Percentiles rank a stretch among this genome's conserved stretches.
These are phyloP conservation scores for Lachancea meyersii DNA, from an alignment of 805 yeast species.

Conservation along the genomic window DNA sequence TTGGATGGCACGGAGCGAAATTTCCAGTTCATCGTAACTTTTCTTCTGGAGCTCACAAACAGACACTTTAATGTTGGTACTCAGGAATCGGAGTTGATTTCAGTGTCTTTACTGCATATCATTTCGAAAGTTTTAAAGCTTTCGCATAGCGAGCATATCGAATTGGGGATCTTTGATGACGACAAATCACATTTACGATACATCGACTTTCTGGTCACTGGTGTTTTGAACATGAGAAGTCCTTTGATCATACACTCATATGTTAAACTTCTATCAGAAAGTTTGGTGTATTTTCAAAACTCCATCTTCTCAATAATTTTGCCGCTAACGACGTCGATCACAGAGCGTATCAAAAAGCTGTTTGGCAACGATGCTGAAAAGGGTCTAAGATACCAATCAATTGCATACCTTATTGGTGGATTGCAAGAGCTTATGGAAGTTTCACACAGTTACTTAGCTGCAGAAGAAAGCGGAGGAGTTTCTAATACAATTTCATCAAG, in stretches of 20 bases:
- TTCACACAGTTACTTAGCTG: slow-evolving; percentile 49
- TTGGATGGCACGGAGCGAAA: slow-evolving; percentile 54
- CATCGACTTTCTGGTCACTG: slow-evolving; percentile 44
- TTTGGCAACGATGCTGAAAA: slow-evolving; percentile 18
- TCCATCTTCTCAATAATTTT: slow-evolving; percentile 51
- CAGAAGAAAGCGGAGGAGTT: slow-evolving; percentile 30
- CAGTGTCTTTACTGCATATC: slow-evolving; percentile 29
- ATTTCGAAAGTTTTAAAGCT: slow-evolving; percentile 29
- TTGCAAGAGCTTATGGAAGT: slow-evolving; percentile 57
- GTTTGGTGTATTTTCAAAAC: slow-evolving; percentile 44
- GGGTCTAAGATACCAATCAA: slow-evolving; percentile 42
- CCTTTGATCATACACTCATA: slow-evolving; percentile 33
- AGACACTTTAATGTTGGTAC: slow-evolving; percentile 22
- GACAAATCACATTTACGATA: slow-evolving; percentile 28
- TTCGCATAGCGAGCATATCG: slow-evolving; percentile 29
- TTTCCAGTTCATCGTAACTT: slow-evolving; percentile 41
- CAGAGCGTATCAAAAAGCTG: slow-evolving; percentile 23
- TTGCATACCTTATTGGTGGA: slow-evolving; percentile 46
- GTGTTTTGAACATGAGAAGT: slow-evolving; percentile 41
- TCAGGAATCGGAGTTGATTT: slow-evolving; percentile 27
- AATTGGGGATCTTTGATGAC: slow-evolving; percentile 29
- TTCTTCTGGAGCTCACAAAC: slow-evolving; percentile 36
- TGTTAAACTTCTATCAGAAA: slow-evolving; percentile 43
- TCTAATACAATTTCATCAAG: slow-evolving; percentile 15
- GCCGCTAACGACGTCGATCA: slow-evolving; percentile 44